These are phyloP conservation scores for Aspergillus udagawae DNA, from an alignment of 2,329 filamentous ascomycete species.

Conservation along the genomic window DNA sequence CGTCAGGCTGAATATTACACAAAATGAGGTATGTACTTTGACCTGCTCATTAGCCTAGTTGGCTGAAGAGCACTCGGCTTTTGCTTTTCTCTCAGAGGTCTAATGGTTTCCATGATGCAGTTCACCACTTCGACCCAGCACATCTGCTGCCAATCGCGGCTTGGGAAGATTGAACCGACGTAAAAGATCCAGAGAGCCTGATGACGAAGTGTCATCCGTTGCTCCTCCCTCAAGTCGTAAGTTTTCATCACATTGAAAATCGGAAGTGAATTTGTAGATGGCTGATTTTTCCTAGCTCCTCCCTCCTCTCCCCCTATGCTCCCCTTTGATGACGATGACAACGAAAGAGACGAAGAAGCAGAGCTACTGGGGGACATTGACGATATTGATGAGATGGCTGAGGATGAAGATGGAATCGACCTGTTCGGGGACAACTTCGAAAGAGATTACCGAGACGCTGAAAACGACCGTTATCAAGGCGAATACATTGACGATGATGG, in stretches of 20 bases:
- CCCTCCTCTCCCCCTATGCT: constrained; percentile 60
- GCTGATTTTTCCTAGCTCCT: constrained; percentile 32
- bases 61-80: constrained; percentile 8
- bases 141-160: constrained; percentile 79
- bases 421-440: constrained; percentile 66
- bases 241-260: constrained; percentile 26
- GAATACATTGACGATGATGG: constrained; percentile 61
- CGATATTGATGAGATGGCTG: constrained; percentile 64
- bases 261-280: neutral
- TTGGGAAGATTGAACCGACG: constrained; percentile 49
- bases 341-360: constrained; percentile 50
- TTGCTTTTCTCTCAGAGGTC: neutral
- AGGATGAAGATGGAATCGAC: constrained; percentile 67
- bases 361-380: constrained; percentile 61
- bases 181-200: constrained; percentile 63
- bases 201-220: constrained; percentile 58
- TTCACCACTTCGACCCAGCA: constrained; percentile 76
- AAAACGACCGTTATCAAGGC: constrained; percentile 51
- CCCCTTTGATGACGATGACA: constrained; percentile 46
- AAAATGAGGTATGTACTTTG: constrained; percentile 28
- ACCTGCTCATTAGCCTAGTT: neutral
- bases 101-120: constrained; percentile 41
- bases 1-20: constrained; percentile 12
- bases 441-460: constrained; percentile 53
- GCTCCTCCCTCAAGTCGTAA: constrained; percentile 61